Percentiles rank a stretch among this genome's conserved stretches.
phyloP scores from a whole-genome alignment of 768 basidiomycete species.

The Auricularia sp. region DNA sequence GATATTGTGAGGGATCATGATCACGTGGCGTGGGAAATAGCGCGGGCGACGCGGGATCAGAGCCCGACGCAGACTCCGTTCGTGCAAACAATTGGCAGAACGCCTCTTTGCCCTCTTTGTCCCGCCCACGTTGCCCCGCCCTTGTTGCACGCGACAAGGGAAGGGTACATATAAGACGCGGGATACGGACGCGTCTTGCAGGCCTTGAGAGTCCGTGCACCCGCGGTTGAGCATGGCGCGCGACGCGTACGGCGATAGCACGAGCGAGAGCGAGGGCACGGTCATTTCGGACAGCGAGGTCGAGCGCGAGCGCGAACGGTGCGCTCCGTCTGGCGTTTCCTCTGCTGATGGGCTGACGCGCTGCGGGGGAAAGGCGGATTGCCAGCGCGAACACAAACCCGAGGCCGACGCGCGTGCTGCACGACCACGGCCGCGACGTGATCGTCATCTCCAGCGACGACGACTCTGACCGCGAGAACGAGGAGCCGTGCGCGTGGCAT shows the following conservation, averaged over 20 bases:
- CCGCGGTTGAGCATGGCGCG: not conserved
- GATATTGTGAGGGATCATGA: not conserved
- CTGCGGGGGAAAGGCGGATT: too few species aligned
- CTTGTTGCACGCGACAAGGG: not conserved
- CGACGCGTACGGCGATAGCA: not conserved
- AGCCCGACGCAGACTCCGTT: too few species aligned
- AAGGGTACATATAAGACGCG: not conserved
- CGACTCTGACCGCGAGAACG: not conserved
- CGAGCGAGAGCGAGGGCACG: conserved; percentile 3
- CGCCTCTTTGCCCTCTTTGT: too few species aligned
- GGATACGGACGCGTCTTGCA: too few species aligned
- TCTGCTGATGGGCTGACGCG: too few species aligned
- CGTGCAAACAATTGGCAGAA: too few species aligned
- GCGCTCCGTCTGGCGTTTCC: not conserved
- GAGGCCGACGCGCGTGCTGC: not conserved
- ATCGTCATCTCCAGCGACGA: not conserved
- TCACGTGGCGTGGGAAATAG: not conserved
- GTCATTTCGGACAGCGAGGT: not conserved
- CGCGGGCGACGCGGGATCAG: too few species aligned
- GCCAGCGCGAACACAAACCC: not conserved
- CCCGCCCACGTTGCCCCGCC: not conserved
- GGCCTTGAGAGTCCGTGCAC: not conserved
- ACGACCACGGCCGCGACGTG: not conserved
- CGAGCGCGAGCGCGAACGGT: not conserved
- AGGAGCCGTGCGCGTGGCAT: not conserved